Evolutionary conservation across 1,284 basidiomycete genomes (phyloP), one percentile per base, ranked within the genome.

Genomic region (Schizopora paradoxa): DNA sequence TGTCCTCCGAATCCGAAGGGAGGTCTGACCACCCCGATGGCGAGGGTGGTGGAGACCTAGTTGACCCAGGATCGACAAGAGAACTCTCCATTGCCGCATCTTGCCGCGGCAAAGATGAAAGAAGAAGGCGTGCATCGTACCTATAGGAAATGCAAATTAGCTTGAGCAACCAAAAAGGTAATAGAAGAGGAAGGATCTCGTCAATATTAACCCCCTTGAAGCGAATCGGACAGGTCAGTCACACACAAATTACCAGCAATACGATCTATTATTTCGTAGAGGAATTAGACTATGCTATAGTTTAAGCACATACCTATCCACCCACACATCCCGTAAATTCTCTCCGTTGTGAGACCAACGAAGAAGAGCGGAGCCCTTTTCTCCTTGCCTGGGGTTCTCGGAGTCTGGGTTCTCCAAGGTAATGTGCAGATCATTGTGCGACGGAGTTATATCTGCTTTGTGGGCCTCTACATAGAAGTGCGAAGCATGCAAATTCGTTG

Each of bases 1-100:
- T 82, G 53, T 91, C 87, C 65, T 91, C 89, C 0, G 75, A 61
- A 57, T 92, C 90, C 0, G 88, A 91, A 2, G 89, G 82, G 0
- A 91, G 70, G 57, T 88, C 83, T 0, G 83, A 83, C 82, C 86
- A 91, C 23, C 84, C 86, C 2, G 70, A 67, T 5, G 81, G 76
- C 0, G 79, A 80, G 47, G 50, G 55, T 1, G 60, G 56, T 6
- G 52, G 52, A 7, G 13, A 47, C n/a, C 48, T 46, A 14, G 50
- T 55, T 34, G 14, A 51, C 48, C 16, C n/a, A 38, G 41, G 29
- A 50, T 48, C 13, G 48, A 58, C 31, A 49, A 51, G 27, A 6
- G n/a, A n/a, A n/a, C n/a, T n/a, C n/a, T n/a, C n/a, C n/a, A n/a
- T n/a, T n/a, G n/a, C n/a, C n/a, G n/a, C n/a, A n/a, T n/a, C n/a